phyloP scores from a whole-genome alignment of 345 rosid species.

The Aquilaria sinensis region DNA sequence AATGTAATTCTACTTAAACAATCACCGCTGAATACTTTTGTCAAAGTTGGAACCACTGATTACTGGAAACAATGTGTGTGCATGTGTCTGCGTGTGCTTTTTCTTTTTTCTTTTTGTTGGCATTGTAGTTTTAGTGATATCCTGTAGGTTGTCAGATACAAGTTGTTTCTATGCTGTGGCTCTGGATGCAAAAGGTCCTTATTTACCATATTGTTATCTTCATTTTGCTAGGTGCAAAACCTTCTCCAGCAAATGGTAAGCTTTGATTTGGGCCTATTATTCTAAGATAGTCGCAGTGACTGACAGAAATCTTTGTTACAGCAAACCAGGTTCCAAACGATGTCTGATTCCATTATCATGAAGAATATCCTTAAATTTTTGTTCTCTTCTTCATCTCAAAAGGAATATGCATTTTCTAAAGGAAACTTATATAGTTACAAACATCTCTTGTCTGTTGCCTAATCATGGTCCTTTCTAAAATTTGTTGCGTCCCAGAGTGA shows the following conservation, averaged over 20 bases:
- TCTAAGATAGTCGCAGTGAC: slow-evolving; percentile 1
- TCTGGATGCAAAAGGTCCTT: neutral
- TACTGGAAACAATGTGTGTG: neutral
- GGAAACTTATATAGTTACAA: no score
- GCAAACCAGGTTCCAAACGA: slow-evolving; percentile 76
- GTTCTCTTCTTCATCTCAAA: neutral
- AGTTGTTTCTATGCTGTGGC: slow-evolving; percentile 1
- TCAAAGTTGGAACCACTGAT: no score
- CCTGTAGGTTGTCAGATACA: neutral
- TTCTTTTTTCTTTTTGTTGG: neutral
- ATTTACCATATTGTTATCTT: slow-evolving; percentile 2
- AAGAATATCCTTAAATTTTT: slow-evolving; percentile 53
- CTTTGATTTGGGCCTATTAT: slow-evolving; percentile 17
- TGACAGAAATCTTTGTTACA: slow-evolving; percentile 24
- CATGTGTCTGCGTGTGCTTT: no score
- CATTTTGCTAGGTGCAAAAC: slow-evolving; percentile 52
- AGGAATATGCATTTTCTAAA: no score
- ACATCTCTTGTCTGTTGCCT: no score
- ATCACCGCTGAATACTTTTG: no score
- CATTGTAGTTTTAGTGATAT: neutral
- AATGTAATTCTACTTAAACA: no score
- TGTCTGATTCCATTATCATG: slow-evolving; percentile 68
- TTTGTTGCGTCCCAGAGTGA: no score
- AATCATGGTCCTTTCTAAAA: no score
- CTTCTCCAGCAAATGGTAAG: slow-evolving; percentile 74